Base-by-base conservation (phyloP, 1,284 basidiomycete genomes). In the Leccinum pachyderme region DNA sequence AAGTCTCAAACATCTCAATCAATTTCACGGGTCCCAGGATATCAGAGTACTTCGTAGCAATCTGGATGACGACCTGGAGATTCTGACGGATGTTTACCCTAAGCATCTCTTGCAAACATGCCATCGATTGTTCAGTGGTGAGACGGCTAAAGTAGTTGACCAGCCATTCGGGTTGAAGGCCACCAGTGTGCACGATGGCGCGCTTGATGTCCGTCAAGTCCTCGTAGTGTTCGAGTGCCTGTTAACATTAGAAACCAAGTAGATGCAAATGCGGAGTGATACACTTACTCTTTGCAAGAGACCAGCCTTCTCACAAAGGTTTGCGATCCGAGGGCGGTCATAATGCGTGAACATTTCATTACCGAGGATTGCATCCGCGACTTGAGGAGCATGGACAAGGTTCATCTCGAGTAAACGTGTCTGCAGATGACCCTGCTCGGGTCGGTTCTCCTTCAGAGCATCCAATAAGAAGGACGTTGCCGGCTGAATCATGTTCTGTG, bases 271-370 rank as follows among this genome's bases (percentile, higher is more conserved):
- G 47, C 15, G 39, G 28, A 41, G 52, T 47, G 8, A 46, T 54
- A 22, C 1, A 73, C 84, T 61, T 67, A 91, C 90, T 59, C 95
- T 81, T 75, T 99, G 97, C 68, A 98, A 74, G 31, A 99, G 77
- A 46, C 97, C 97, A 57, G 97, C 97, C 79, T 98, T 98, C 79
- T 99, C 97, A 67, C 95, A 98, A 49, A 99, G 81, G 75, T 98
- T 98, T 62, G 97, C 97, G 68, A 99, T 93, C 60, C 97, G 84
- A 3, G 97, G 94, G 37, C 92, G 86, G 73, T 99, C 97, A 70
- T 98, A 99, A 73, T 99, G 89, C 2, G 91, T 85, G 75, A 99
- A 98, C 93, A 99, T 98, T 67, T 98, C 93, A 74, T 99, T 99
- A 47, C 95, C 95, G 37, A 99, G 88, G 63, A 99, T 99, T 9